These are phyloP conservation scores for Teunomyces cretensis DNA, from an alignment of 805 yeast species.

Conservation along the genomic window DNA sequence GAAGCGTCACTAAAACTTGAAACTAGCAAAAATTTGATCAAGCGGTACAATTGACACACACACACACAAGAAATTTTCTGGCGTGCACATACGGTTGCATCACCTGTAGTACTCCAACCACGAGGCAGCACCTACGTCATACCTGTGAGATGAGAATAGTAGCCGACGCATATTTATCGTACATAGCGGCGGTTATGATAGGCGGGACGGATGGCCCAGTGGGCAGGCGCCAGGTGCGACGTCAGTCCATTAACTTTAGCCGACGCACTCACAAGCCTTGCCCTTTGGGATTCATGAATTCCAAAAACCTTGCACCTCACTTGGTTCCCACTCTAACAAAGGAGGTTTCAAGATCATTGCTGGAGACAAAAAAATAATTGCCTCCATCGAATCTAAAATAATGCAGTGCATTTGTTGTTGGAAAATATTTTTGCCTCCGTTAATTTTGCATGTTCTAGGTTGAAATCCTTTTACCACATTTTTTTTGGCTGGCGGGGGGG, in stretches of 20 bases:
- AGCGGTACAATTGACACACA: background rate
- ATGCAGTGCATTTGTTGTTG: background rate
- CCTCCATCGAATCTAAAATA: constrained; percentile 2
- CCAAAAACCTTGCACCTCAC: background rate
- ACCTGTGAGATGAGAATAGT: too few relatives aligned
- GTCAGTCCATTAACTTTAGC: background rate
- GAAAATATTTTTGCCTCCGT: background rate
- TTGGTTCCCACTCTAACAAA: background rate
- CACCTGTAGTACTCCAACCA: background rate
- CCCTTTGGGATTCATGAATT: background rate
- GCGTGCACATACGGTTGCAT: background rate
- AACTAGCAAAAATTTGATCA: background rate
- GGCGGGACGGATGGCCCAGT: too few relatives aligned
- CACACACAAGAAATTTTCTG: background rate
- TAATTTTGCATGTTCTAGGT: constrained; percentile 1
- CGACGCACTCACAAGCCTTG: constrained; percentile 1
- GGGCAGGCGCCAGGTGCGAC: background rate
- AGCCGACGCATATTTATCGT: too few relatives aligned
- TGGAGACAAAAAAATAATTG: background rate
- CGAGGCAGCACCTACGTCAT: background rate
- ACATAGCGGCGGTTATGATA: too few relatives aligned
- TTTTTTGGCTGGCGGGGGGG: background rate
- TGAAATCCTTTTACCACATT: background rate
- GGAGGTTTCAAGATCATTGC: constrained; percentile 3
- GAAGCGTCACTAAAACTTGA: background rate